Conservation (phyloP, 441 rosid genomes). For the Adansonia rubrostipa region DNA sequence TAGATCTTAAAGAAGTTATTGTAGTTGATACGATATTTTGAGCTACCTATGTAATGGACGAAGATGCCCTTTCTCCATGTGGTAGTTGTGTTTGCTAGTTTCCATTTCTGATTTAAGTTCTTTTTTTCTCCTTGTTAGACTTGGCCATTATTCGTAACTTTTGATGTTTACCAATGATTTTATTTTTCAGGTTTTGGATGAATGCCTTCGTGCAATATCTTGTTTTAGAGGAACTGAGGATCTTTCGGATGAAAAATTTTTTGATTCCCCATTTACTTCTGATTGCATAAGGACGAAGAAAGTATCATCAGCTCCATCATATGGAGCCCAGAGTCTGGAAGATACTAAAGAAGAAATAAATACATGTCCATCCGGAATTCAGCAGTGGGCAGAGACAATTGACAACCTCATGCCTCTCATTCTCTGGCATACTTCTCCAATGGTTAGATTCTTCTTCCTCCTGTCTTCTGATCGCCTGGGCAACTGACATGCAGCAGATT, state of each 20-base stretch:
- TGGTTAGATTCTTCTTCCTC: slow-evolving; percentile 57
- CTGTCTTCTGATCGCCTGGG: not conserved
- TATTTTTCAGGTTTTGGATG: slow-evolving; percentile 78
- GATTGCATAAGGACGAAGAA: slow-evolving; percentile 74
- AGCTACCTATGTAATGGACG: not conserved
- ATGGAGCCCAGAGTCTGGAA: slow-evolving; percentile 51
- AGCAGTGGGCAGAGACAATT: slow-evolving; percentile 77
- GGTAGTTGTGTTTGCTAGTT: not conserved
- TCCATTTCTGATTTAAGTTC: not conserved
- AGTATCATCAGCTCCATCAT: slow-evolving; percentile 88
- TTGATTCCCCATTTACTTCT: slow-evolving; percentile 77
- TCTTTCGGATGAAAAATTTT: slow-evolving; percentile 61
- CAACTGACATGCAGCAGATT: not conserved
- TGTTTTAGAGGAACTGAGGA: slow-evolving; percentile 95
- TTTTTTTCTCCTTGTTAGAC: not conserved
- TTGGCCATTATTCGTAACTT: not conserved
- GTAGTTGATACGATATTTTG: not conserved
- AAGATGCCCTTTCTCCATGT: not conserved
- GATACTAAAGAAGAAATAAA: slow-evolving; percentile 47
- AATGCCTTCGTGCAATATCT: slow-evolving; percentile 85
- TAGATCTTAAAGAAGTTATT: not conserved
- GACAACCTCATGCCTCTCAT: slow-evolving; percentile 68
- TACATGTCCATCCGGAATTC: slow-evolving; percentile 51
- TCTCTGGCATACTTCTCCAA: slow-evolving; percentile 66
- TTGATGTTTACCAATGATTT: not conserved